phyloP scores from a whole-genome alignment of 345 rosid genomes.

The Capsella bursapastoris region DNA sequence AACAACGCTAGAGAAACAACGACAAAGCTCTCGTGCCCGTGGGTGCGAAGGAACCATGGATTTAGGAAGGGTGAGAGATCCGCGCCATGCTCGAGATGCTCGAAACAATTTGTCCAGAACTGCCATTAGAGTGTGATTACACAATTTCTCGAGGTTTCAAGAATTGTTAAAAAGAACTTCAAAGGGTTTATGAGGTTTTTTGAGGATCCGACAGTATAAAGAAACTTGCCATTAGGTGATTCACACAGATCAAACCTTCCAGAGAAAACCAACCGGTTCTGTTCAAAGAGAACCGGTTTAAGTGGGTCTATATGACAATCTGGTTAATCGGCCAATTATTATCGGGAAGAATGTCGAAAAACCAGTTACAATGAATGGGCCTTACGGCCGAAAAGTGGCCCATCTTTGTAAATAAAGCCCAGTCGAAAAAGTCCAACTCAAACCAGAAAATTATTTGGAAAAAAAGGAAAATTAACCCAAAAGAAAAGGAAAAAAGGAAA shows the following conservation, averaged over 20 bases:
- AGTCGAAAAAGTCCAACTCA: too few species aligned
- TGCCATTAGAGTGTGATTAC: slow-evolving; percentile 48
- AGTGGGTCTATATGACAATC: too few species aligned
- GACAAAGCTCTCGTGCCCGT: slow-evolving; percentile 40
- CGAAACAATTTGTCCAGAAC: slow-evolving; percentile 48
- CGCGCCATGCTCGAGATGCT: slow-evolving; percentile 49
- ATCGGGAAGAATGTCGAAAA: too few species aligned
- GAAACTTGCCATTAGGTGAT: background rate
- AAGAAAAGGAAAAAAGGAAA: too few species aligned
- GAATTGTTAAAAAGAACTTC: background rate
- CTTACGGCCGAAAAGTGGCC: too few species aligned
- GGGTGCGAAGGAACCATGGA: slow-evolving; percentile 41
- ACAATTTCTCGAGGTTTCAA: background rate
- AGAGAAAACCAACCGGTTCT: slow-evolving; percentile 17
- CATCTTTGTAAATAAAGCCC: too few species aligned
- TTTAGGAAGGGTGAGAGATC: slow-evolving; percentile 41
- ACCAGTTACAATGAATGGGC: too few species aligned
- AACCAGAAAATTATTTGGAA: too few species aligned
- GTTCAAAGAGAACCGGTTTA: background rate
- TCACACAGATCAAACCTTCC: background rate
- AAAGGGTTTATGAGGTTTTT: slow-evolving; percentile 41
- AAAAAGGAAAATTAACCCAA: too few species aligned
- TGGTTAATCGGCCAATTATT: too few species aligned
- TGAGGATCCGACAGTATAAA: background rate
- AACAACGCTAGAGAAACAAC: slow-evolving; percentile 35